phyloP scores from a whole-genome alignment of 208 protist species.

The Histomonas meleagridis region DNA sequence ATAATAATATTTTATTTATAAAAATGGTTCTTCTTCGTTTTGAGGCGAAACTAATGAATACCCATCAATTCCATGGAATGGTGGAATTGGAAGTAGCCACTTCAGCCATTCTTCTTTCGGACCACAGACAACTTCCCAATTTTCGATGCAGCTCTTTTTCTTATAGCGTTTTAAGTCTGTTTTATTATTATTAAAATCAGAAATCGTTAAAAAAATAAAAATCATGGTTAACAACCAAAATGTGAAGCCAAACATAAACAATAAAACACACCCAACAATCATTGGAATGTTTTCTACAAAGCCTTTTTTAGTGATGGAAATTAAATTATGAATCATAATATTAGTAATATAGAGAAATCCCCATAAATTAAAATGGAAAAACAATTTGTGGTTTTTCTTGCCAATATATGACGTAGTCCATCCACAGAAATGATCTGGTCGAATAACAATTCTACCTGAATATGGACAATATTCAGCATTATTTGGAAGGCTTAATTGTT shows the following conservation, averaged over 20 bases:
- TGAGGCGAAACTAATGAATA: no score
- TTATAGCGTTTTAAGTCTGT: neutral
- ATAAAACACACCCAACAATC: no score
- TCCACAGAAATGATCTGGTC: conserved; percentile 11
- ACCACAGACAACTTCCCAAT: neutral
- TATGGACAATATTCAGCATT: neutral
- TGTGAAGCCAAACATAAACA: no score
- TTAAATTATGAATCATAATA: neutral
- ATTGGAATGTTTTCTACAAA: no score
- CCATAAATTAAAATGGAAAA: neutral
- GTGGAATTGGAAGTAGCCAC: neutral
- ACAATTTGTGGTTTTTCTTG: neutral
- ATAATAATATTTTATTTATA: no score
- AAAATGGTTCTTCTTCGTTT: no score
- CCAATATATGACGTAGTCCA: neutral
- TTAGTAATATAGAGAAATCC: conserved; percentile 20
- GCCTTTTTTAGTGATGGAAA: neutral
- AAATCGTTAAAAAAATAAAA: no score
- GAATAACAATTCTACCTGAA: neutral
- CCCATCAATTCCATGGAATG: neutral
- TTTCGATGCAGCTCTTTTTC: no score
- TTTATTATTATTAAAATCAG: neutral
- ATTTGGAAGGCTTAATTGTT: neutral
- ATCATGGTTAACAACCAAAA: no score
- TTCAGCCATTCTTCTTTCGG: neutral